These are phyloP conservation scores for Eutreptiella sp. DNA, from an alignment of 208 protist genomes.

Conservation along the genomic window DNA sequence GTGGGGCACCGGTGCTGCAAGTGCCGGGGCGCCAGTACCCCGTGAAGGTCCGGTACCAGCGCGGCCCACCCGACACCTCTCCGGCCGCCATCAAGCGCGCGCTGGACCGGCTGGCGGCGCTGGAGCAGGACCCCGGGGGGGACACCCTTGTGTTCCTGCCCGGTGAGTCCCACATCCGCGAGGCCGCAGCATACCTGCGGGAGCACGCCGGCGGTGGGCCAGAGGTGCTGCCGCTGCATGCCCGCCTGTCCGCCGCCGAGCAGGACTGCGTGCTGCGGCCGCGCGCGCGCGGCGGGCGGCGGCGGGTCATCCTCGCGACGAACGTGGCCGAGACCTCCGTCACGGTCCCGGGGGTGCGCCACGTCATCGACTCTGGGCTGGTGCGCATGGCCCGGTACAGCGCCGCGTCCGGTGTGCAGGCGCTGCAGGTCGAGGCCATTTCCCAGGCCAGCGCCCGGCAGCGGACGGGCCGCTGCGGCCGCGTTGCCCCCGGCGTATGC, in stretches of 20 bases:
- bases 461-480: conserved; percentile 85
- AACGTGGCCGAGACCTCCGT: conserved; percentile 99
- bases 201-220: too few relatives aligned
- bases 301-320: conserved; percentile 96
- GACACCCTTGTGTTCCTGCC: conserved; percentile 99
- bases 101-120: conserved; percentile 88
- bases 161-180: conserved; percentile 98
- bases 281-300: conserved; percentile 66
- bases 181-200: conserved; percentile 84
- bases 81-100: conserved; percentile 78
- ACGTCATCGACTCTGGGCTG: conserved; percentile 96
- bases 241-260: conserved; percentile 95
- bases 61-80: too few relatives aligned
- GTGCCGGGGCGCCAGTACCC: conserved; percentile 33
- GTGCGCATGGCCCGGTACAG: conserved; percentile 96
- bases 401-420: conserved; percentile 89
- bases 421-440: conserved; percentile 88
- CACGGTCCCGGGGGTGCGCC: conserved; percentile 98
- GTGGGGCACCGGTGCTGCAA: conserved; percentile 26
- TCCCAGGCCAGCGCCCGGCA: conserved; percentile 92
- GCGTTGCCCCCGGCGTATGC: conserved; percentile 87
- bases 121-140: conserved; percentile 89
- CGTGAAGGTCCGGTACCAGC: conserved; percentile 37
- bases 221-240: conserved; percentile 92
- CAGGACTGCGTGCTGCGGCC: conserved; percentile 97